Percentiles rank a stretch among this genome's conserved stretches.
Conservation (phyloP, 257 asterid species). For the Fraxinus americana region DNA sequence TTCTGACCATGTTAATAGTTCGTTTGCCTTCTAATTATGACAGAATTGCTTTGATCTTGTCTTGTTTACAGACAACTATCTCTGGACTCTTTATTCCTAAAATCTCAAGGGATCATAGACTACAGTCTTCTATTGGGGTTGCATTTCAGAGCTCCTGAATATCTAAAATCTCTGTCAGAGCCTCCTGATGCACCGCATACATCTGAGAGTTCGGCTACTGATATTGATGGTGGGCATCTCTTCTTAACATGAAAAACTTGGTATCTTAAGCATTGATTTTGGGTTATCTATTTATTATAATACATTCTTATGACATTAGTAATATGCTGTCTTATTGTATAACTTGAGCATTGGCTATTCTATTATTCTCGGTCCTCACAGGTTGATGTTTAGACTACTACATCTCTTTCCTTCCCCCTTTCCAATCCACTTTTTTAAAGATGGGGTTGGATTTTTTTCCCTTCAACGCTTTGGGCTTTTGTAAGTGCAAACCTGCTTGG, state of each 20-base stretch:
- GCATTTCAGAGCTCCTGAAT: conserved; percentile 97
- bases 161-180: conserved; percentile 67
- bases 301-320: neutral
- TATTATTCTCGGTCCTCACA: neutral
- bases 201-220: conserved; percentile 36
- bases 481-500: neutral
- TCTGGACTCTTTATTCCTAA: conserved; percentile 72
- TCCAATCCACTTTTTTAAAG: neutral
- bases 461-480: neutral
- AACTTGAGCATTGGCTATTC: conserved; percentile 10
- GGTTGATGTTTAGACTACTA: neutral
- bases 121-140: conserved; percentile 92
- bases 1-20: conserved; percentile 1
- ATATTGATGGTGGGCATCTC: conserved; percentile 51
- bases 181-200: conserved; percentile 56
- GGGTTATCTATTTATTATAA: conserved; percentile 11
- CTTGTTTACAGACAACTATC: conserved; percentile 65
- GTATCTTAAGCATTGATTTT: conserved; percentile 4
- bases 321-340: neutral
- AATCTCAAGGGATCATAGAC: conserved; percentile 85
- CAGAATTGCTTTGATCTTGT: conserved; percentile 14
- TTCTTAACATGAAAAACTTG: conserved; percentile 18
- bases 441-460: neutral
- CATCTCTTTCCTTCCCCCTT: neutral
- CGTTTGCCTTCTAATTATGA: neutral